A percentile compares a stretch with the other conserved stretches of the same genome.
Evolutionary conservation across 352 stramenopile genomes (phyloP).

Genomic region (Plasmopara viticola): DNA sequence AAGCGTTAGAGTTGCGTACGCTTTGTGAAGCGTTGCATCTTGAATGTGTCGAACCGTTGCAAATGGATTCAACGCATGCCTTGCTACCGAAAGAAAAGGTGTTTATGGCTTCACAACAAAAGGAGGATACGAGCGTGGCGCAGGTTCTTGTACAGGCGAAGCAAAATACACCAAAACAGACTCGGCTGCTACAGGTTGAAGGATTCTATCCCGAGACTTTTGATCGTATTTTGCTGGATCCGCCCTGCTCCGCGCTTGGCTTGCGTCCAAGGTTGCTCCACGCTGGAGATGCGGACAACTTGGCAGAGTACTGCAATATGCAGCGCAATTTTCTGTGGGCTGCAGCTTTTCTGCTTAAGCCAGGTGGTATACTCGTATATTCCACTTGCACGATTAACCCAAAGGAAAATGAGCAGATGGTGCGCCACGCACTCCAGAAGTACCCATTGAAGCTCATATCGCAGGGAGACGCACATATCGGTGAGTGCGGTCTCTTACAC

Average conservation of each 20-base stretch:
- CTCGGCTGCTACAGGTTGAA: constrained; percentile 70
- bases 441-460: constrained; percentile 81
- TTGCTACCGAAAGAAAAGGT: constrained; percentile 48
- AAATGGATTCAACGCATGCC: constrained; percentile 87
- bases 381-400: constrained; percentile 93
- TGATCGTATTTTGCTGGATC: constrained; percentile 91
- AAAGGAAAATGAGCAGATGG: constrained; percentile 91
- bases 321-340: constrained; percentile 86
- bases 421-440: constrained; percentile 81
- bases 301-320: constrained; percentile 79
- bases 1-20: constrained; percentile 69
- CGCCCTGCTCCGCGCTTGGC: constrained; percentile 88
- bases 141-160: constrained; percentile 58
- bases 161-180: constrained; percentile 33
- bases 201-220: constrained; percentile 91
- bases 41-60: constrained; percentile 50
- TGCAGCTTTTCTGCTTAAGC: constrained; percentile 86
- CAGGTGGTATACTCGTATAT: constrained; percentile 89
- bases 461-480: constrained; percentile 45
- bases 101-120: constrained; percentile 9
- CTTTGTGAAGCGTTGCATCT: constrained; percentile 66
- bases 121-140: constrained; percentile 30
- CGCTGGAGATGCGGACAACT: constrained; percentile 55
- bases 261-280: constrained; percentile 88
- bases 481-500: constrained; percentile 57